Evolutionary conservation across 2,329 filamentous ascomycete genomes (phyloP).

Genomic region (Alternaria arborescens): DNA sequence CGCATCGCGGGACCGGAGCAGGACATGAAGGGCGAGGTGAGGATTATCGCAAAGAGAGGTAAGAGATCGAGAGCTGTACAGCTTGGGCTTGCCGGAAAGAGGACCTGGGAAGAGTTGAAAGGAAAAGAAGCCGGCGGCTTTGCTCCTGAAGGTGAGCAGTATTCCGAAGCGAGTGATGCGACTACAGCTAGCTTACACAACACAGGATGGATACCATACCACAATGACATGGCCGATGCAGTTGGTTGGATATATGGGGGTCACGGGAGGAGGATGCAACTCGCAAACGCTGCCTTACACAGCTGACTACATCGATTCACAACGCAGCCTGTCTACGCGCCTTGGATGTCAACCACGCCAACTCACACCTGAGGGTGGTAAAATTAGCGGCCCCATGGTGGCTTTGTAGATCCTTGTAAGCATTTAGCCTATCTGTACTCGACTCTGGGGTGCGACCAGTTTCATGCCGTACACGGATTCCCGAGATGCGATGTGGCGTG

Average conservation of each 20-base stretch:
- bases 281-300: slow-evolving; percentile 39
- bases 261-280: slow-evolving; percentile 41
- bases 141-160: slow-evolving; percentile 35
- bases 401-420: neutral
- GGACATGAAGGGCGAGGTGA: slow-evolving; percentile 44
- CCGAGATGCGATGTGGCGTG: slow-evolving; percentile 3
- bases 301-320: slow-evolving; percentile 25
- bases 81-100: slow-evolving; percentile 37
- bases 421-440: slow-evolving; percentile 1
- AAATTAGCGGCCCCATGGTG: neutral
- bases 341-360: slow-evolving; percentile 10
- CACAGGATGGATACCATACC: slow-evolving; percentile 46
- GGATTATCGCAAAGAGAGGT: slow-evolving; percentile 43
- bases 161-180: neutral
- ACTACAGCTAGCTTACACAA: neutral
- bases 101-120: slow-evolving; percentile 45
- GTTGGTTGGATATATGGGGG: slow-evolving; percentile 49
- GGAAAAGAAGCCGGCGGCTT: slow-evolving; percentile 34
- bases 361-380: slow-evolving; percentile 2
- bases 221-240: slow-evolving; percentile 49
- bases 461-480: neutral
- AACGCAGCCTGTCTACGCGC: slow-evolving; percentile 10
- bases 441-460: slow-evolving; percentile 2
- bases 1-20: slow-evolving; percentile 40
- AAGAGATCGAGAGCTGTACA: slow-evolving; percentile 36